phyloP scores from a whole-genome alignment of 345 rosid genomes.

The Theobroma cacao region DNA sequence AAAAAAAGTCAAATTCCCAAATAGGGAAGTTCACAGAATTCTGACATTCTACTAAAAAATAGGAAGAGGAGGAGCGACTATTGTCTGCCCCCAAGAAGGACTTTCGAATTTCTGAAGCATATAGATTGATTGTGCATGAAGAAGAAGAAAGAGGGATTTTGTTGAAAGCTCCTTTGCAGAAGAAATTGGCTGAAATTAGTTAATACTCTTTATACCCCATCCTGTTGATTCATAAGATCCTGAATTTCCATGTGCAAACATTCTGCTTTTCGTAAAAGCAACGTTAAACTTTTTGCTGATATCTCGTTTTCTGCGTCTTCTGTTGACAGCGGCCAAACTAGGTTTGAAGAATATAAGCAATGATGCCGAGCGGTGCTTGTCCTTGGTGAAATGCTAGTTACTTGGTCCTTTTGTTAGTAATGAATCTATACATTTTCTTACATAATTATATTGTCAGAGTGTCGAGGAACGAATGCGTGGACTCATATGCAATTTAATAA shows the following conservation, averaged over 20 bases:
- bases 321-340: slow-evolving; percentile 58
- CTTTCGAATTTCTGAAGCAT: slow-evolving; percentile 83
- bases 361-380: slow-evolving; percentile 86
- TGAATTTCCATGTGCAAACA: background rate
- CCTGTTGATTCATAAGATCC: background rate
- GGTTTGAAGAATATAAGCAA: slow-evolving; percentile 69
- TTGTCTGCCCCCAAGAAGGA: slow-evolving; percentile 81
- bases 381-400: slow-evolving; percentile 63
- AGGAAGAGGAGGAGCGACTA: slow-evolving; percentile 96
- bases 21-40: background rate
- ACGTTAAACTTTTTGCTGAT: slow-evolving; percentile 4
- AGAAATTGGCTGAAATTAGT: slow-evolving; percentile 82
- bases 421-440: slow-evolving; percentile 23
- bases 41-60: background rate
- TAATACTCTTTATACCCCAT: slow-evolving; percentile 14
- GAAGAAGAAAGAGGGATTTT: slow-evolving; percentile 87
- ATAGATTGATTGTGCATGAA: slow-evolving; percentile 81
- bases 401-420: slow-evolving; percentile 15
- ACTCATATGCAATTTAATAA: slow-evolving; percentile 59
- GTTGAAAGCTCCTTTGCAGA: slow-evolving; percentile 78
- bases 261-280: background rate
- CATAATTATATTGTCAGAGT: slow-evolving; percentile 42
- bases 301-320: slow-evolving; percentile 9
- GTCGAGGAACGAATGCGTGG: slow-evolving; percentile 95
- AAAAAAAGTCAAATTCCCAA: background rate